Base-by-base conservation (phyloP, 768 basidiomycete species). In the Lactifluus subvellereus region DNA sequence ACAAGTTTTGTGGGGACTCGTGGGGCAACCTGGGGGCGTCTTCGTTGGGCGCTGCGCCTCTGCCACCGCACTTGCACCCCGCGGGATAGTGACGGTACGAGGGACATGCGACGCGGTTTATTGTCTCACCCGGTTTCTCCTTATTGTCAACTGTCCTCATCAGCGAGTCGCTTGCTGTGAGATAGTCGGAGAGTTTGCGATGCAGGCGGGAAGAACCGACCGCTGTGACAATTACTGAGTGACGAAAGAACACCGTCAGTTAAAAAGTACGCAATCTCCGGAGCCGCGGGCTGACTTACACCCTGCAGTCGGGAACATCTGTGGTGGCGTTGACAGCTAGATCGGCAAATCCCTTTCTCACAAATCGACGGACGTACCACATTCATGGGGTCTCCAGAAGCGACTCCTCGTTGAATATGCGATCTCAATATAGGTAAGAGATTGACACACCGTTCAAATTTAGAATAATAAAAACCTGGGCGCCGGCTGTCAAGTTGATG, bases 381-480 rank as follows among this genome's bases (percentile, higher is more conserved):
- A 42, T 56, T 54, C 60, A 56, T 49, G 5, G 40, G 20, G 2
- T 61, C 60, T 61, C 6, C n/a, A 9, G 6, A 53, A 27, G 27
- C 2, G 27, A 27, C 13, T 27, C 16, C 4, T 45, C 42, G 18
- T 16, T 55, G 4, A 55, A 9, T 16, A 27, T 33, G 3, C 14
- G 6, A 9, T 35, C n/a, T 62, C 6, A 8, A 14, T 5, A 35
- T 35, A 37, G 18, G 10, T 9, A 37, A 37, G 4, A 43, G 45
- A 40, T 9, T 14, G 20, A 27, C 54, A 6, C 20, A 62, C 61
- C 54, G 13, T 57, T 62, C 49, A 42, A 38, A 35, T 62, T 30
- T 30, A 62, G 37, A 16, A 54, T 7, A 11, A 57, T 50, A 4
- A 62, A 51, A 22, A 57, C 7, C 61, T 62, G 48, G 30, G 30